phyloP scores from a whole-genome alignment of 305 asterid species.

The Fraxinus nigra region DNA sequence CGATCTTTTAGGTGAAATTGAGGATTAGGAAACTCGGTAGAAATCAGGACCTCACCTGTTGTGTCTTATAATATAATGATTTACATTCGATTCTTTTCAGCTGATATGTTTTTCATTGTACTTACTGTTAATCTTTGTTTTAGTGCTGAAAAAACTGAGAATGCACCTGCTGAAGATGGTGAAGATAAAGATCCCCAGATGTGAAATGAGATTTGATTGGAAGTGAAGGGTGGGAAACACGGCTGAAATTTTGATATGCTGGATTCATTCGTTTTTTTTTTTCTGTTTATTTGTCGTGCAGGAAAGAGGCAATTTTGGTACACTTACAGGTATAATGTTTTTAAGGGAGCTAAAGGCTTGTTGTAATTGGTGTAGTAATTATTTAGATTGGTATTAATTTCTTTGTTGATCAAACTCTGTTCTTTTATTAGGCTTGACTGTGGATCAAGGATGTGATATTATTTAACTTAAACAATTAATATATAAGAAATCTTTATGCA shows the following conservation, averaged over 20 bases:
- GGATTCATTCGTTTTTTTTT: constrained; percentile 20
- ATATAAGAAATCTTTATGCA: too few species aligned
- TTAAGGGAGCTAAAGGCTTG: constrained; percentile 12
- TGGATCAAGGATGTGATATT: too few species aligned
- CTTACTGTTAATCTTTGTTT: background rate
- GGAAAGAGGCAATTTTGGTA: constrained; percentile 47
- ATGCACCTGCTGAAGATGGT: constrained; percentile 30
- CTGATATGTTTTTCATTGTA: background rate
- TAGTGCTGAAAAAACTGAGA: constrained; percentile 25
- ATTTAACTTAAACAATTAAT: too few species aligned
- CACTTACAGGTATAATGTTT: constrained; percentile 26
- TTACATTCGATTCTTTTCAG: background rate
- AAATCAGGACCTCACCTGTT: background rate
- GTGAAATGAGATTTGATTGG: constrained; percentile 20
- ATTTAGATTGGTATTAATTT: too few species aligned
- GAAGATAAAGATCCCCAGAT: constrained; percentile 24
- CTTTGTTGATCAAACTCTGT: too few species aligned
- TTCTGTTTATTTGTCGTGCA: constrained; percentile 28
- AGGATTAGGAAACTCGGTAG: background rate
- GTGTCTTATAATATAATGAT: background rate
- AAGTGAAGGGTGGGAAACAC: constrained; percentile 6
- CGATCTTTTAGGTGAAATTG: background rate
- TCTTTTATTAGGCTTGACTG: too few species aligned
- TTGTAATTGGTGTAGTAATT: constrained; percentile 26
- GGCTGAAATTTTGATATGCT: constrained; percentile 26